These are phyloP conservation scores for Citeromyces hawaiiensis DNA, from an alignment of 1,139 yeast species.

Conservation along the genomic window DNA sequence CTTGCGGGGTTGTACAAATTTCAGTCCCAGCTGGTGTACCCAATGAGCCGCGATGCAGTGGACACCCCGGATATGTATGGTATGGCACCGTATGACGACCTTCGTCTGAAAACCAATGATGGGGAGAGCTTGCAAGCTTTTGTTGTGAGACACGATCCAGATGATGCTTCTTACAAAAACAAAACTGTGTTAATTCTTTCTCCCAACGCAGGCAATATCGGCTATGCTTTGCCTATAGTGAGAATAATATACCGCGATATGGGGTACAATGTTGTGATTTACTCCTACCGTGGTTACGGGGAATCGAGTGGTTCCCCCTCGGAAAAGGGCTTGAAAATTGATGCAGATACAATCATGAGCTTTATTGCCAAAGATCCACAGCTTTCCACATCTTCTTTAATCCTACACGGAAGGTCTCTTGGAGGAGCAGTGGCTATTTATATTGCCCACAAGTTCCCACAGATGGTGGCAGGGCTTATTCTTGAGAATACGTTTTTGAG, in stretches of 20 bases:
- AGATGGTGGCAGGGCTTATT: slow-evolving; percentile 44
- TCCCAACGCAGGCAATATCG: slow-evolving; percentile 97
- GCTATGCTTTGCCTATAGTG: slow-evolving; percentile 80
- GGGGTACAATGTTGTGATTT: slow-evolving; percentile 69
- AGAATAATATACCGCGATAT: slow-evolving; percentile 51
- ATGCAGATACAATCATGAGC: slow-evolving; percentile 63
- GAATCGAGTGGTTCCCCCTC: slow-evolving; percentile 65
- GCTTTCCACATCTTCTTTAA: slow-evolving; percentile 36
- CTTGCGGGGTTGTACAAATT: slow-evolving; percentile 47
- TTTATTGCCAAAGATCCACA: slow-evolving; percentile 39
- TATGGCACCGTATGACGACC: slow-evolving; percentile 50
- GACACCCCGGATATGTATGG: slow-evolving; percentile 68
- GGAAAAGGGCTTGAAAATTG: slow-evolving; percentile 71
- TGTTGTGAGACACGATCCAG: slow-evolving; percentile 31
- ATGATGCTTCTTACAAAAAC: slow-evolving; percentile 27
- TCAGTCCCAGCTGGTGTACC: slow-evolving; percentile 68
- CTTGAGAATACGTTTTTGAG: slow-evolving; percentile 82
- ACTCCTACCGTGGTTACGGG: slow-evolving; percentile 91
- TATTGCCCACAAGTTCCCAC: slow-evolving; percentile 46
- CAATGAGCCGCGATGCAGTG: slow-evolving; percentile 70
- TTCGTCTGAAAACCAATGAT: slow-evolving; percentile 53
- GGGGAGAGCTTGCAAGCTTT: slow-evolving; percentile 40
- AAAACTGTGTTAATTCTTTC: slow-evolving; percentile 70
- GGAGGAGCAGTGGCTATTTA: slow-evolving; percentile 95
- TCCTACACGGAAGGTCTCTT: slow-evolving; percentile 78